phyloP scores from a whole-genome alignment of 306 rosid genomes.

The Rosa rugosa region DNA sequence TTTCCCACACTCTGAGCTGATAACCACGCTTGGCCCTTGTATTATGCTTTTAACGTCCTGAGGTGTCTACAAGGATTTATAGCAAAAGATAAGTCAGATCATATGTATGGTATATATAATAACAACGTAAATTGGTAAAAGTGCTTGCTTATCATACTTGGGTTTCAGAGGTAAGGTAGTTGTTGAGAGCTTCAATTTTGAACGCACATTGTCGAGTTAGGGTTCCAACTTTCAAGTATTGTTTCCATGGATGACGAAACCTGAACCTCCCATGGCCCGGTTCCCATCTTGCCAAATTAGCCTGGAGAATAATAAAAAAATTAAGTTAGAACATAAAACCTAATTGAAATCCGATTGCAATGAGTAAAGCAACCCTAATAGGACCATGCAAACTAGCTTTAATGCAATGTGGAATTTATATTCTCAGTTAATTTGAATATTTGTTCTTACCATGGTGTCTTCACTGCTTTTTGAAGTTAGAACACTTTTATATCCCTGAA shows the following conservation, averaged over 20 bases:
- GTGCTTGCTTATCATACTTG: conserved; percentile 14
- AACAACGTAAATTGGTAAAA: background rate
- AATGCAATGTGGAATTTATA: background rate
- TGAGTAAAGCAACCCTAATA: background rate
- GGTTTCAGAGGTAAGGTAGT: conserved; percentile 17
- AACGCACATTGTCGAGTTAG: conserved; percentile 24
- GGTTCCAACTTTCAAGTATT: conserved; percentile 26
- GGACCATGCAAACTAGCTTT: background rate
- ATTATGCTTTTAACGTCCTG: conserved; percentile 15
- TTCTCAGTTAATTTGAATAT: background rate
- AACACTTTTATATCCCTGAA: conserved; percentile 23
- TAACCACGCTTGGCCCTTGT: conserved; percentile 7
- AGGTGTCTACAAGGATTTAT: background rate
- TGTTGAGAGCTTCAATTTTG: conserved; percentile 25
- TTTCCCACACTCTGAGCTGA: conserved; percentile 28
- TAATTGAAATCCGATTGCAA: background rate
- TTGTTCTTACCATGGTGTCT: conserved; percentile 22
- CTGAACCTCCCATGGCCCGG: conserved; percentile 23
- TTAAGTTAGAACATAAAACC: background rate
- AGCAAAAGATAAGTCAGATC: background rate
- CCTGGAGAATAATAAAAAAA: background rate
- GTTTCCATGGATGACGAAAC: conserved; percentile 33
- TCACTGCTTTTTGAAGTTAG: conserved; percentile 17
- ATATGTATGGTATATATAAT: background rate
- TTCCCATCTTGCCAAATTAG: conserved; percentile 38